These are phyloP conservation scores for Dryas integrifolia DNA, from an alignment of 331 rosid species.

Conservation along the genomic window DNA sequence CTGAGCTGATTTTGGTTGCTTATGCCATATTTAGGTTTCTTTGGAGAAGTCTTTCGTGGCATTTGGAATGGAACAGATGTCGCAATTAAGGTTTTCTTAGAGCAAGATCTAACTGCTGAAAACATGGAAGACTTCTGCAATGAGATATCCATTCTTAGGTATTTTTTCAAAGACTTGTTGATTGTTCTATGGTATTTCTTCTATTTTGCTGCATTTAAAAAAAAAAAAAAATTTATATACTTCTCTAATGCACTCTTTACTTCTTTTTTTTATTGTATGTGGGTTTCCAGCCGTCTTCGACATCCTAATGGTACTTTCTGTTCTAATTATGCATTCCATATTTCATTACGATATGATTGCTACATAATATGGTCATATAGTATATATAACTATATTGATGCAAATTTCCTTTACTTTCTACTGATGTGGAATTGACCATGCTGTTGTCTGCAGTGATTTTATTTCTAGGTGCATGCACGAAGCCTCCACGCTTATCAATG, in stretches of 20 bases:
- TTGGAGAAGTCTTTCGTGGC: conserved; percentile 97
- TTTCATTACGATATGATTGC: conserved; percentile 23
- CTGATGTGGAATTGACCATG: conserved; percentile 25
- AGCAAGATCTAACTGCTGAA: conserved; percentile 92
- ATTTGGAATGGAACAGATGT: conserved; percentile 98
- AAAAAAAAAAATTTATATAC: neutral
- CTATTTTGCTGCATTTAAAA: conserved; percentile 5
- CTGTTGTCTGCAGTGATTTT: conserved; percentile 74
- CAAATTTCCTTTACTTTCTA: conserved; percentile 19
- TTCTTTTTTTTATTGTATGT: conserved; percentile 12
- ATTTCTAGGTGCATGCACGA: conserved; percentile 98
- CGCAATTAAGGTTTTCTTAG: conserved; percentile 92
- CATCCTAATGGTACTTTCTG: conserved; percentile 88
- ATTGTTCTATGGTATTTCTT: conserved; percentile 13
- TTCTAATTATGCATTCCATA: conserved; percentile 24
- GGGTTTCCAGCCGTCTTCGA: conserved; percentile 79
- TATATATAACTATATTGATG: neutral
- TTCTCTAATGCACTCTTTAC: conserved; percentile 45
- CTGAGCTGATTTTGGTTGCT: neutral
- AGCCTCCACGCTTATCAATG: conserved; percentile 97
- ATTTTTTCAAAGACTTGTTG: conserved; percentile 20
- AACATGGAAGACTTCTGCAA: conserved; percentile 98
- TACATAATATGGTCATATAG: conserved; percentile 8
- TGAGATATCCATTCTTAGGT: conserved; percentile 97
- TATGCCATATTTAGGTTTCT: conserved; percentile 62